Conservation (phyloP, 2,329 filamentous ascomycete genomes). For the Ceratocystis albifundus region DNA sequence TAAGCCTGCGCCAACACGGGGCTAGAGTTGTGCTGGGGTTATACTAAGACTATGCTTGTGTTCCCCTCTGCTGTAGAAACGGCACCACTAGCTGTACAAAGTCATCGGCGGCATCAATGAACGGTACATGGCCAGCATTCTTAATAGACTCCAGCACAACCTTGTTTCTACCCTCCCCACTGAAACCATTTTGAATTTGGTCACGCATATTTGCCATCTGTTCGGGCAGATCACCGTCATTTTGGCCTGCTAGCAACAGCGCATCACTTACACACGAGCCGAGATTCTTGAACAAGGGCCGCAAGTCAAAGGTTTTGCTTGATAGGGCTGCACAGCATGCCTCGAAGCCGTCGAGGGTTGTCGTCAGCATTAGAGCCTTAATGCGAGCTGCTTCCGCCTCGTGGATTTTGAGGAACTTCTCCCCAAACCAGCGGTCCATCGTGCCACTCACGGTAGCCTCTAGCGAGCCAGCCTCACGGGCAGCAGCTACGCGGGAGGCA, state of each 20-base stretch:
- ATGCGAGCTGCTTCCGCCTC: constrained; percentile 31
- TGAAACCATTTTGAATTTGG: constrained; percentile 30
- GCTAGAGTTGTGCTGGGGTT: too few relatives aligned
- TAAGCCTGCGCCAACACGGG: too few relatives aligned
- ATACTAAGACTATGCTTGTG: too few relatives aligned
- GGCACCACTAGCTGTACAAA: constrained; percentile 28
- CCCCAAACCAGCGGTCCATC: constrained; percentile 35
- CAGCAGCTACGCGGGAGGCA: constrained; percentile 30
- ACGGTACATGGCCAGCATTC: constrained; percentile 33
- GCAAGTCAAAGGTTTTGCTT: constrained; percentile 32
- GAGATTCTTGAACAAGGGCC: constrained; percentile 30
- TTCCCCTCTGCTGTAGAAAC: constrained; percentile 24
- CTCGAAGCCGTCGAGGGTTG: constrained; percentile 34
- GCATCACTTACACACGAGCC: constrained; percentile 31
- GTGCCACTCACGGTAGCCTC: constrained; percentile 29
- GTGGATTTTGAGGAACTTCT: constrained; percentile 31
- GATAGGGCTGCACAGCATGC: constrained; percentile 34
- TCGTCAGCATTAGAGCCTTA: constrained; percentile 31
- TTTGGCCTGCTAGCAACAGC: constrained; percentile 33
- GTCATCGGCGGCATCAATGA: constrained; percentile 31
- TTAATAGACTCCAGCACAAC: constrained; percentile 31
- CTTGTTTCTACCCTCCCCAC: constrained; percentile 25
- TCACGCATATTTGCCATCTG: constrained; percentile 33
- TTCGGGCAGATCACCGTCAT: constrained; percentile 33
- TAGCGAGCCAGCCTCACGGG: constrained; percentile 30